phyloP scores from a whole-genome alignment of 106 monocot species.

The Dendrobium nobile region DNA sequence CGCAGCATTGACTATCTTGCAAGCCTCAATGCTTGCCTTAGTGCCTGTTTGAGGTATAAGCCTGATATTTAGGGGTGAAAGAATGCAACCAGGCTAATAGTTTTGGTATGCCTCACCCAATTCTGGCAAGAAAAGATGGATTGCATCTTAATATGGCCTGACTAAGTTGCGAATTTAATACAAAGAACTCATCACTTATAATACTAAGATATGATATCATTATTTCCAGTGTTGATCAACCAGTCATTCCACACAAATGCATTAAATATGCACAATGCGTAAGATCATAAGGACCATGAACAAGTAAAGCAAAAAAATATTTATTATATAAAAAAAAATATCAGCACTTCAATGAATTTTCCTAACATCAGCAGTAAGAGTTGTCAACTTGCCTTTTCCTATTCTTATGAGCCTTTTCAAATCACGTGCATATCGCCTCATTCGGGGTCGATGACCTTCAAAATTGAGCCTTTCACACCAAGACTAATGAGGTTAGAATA shows the following conservation, averaged over 20 bases:
- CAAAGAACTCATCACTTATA: not conserved
- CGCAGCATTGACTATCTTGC: not conserved
- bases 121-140: not conserved
- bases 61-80: not conserved
- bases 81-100: not conserved
- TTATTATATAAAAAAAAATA: not conserved
- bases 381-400: conserved; percentile 69
- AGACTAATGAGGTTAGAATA: conserved; percentile 5
- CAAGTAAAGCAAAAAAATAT: not conserved
- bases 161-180: not conserved
- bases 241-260: not conserved
- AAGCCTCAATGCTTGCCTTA: conserved; percentile 2
- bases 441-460: conserved; percentile 78
- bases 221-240: not conserved
- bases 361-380: not conserved
- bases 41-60: not conserved
- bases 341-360: not conserved
- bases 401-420: conserved; percentile 76
- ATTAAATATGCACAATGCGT: not conserved
- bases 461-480: conserved; percentile 60
- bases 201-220: not conserved
- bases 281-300: not conserved
- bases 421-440: conserved; percentile 84
- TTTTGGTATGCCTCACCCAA: not conserved
- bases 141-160: not conserved